phyloP scores from a whole-genome alignment of 306 rosid genomes.

The Vigna unguiculata region DNA sequence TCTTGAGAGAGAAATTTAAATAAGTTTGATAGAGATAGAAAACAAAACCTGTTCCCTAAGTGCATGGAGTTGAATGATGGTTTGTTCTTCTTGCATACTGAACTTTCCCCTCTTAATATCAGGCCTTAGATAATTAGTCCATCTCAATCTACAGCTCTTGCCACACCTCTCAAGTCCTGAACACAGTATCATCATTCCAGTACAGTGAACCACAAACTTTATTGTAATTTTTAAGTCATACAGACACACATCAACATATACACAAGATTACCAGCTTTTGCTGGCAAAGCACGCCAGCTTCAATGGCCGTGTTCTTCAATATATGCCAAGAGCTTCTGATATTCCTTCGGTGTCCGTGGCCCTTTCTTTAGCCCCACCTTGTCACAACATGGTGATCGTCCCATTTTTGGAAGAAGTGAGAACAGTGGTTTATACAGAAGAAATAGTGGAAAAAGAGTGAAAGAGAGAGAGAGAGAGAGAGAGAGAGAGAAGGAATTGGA shows the following conservation, averaged over 20 bases:
- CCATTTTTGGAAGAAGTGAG: conserved; percentile 61
- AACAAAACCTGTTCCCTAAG: conserved; percentile 88
- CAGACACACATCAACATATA: background rate
- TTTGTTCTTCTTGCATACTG: conserved; percentile 94
- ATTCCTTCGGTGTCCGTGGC: conserved; percentile 99
- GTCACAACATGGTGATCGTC: conserved; percentile 97
- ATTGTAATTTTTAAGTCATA: background rate
- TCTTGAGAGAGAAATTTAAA: background rate
- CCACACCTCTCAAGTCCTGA: conserved; percentile 94
- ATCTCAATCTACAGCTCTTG: conserved; percentile 90
- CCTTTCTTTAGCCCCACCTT: conserved; percentile 96
- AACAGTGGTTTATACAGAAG: conserved; percentile 21
- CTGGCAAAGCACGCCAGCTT: conserved; percentile 94
- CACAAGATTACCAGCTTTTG: conserved; percentile 71
- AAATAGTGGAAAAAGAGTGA: background rate
- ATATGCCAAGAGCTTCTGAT: conserved; percentile 90
- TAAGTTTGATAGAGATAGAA: background rate
- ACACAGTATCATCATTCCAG: background rate
- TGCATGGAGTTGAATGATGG: conserved; percentile 98
- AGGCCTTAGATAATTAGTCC: conserved; percentile 96
- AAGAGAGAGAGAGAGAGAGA: background rate
- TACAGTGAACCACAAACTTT: background rate
- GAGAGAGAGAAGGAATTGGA: conserved; percentile 21
- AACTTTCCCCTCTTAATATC: conserved; percentile 97
- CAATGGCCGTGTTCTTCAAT: conserved; percentile 97